These are phyloP conservation scores for Cnidoscolus chayamansa DNA, from an alignment of 441 rosid genomes.

Conservation along the genomic window DNA sequence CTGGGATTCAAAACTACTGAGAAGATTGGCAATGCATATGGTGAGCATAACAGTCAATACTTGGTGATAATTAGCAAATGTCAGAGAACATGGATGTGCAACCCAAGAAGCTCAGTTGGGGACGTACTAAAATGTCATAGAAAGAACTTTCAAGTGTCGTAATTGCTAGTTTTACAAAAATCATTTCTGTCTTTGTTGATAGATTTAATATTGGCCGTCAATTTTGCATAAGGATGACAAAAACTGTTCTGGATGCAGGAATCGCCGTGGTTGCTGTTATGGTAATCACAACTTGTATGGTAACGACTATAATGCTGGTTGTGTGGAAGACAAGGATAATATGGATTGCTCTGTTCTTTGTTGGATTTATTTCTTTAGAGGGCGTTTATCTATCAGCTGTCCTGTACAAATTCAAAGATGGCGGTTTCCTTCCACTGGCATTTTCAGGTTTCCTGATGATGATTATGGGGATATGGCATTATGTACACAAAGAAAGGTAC, in stretches of 20 bases:
- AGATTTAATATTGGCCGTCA: not conserved
- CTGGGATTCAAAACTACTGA: slow-evolving; percentile 45
- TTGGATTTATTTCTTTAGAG: slow-evolving; percentile 39
- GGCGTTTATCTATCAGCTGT: slow-evolving; percentile 47
- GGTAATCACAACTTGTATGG: slow-evolving; percentile 63
- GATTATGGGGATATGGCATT: slow-evolving; percentile 66
- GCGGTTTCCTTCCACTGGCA: slow-evolving; percentile 61
- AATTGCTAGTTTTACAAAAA: no score
- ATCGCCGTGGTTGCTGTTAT: slow-evolving; percentile 71
- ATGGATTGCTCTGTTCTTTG: slow-evolving; percentile 44
- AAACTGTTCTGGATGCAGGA: slow-evolving; percentile 22
- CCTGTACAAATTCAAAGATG: slow-evolving; percentile 57
- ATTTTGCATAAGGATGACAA: no score
- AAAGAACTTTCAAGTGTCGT: no score
- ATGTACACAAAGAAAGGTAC: slow-evolving; percentile 52
- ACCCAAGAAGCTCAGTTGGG: not conserved
- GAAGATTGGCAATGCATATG: slow-evolving; percentile 67
- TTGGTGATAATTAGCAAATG: not conserved
- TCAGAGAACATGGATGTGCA: not conserved
- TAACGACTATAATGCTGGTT: slow-evolving; percentile 62
- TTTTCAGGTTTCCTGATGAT: slow-evolving; percentile 44
- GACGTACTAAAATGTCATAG: no score
- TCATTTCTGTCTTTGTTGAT: not conserved
- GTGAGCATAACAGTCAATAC: slow-evolving; percentile 28
- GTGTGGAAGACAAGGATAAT: slow-evolving; percentile 58